Percentiles rank a stretch among this genome's conserved stretches.
Evolutionary conservation across 2,329 filamentous ascomycete genomes (phyloP).

Genomic region (Knufia petricola): DNA sequence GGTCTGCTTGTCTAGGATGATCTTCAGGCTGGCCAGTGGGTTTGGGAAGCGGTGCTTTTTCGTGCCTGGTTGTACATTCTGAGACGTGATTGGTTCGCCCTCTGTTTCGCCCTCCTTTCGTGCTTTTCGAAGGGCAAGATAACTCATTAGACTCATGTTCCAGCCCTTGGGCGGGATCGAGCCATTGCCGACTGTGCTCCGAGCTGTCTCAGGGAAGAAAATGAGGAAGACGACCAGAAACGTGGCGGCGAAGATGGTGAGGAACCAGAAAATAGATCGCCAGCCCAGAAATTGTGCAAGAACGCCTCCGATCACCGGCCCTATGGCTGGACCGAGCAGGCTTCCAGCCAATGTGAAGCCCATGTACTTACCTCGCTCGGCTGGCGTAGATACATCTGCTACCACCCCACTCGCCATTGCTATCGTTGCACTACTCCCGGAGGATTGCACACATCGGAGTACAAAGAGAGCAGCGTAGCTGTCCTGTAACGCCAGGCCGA

Average conservation of each 20-base stretch:
- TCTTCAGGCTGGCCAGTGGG: conserved; percentile 29
- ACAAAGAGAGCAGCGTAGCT: conserved; percentile 31
- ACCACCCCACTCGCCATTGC: conserved; percentile 33
- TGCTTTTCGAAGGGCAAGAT: conserved; percentile 20
- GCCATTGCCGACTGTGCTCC: conserved; percentile 31
- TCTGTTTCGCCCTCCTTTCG: conserved; percentile 3
- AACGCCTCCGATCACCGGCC: conserved; percentile 36
- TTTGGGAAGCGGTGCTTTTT: conserved; percentile 31
- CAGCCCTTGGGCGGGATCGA: conserved; percentile 30
- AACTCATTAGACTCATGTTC: conserved; percentile 28
- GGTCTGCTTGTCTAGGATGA: conserved; percentile 31
- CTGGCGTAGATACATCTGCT: conserved; percentile 30
- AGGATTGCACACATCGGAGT: conserved; percentile 30
- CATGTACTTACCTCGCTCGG: conserved; percentile 34
- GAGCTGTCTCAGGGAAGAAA: conserved; percentile 31
- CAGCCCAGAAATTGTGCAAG: conserved; percentile 41
- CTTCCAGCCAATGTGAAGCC: conserved; percentile 29
- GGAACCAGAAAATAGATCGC: conserved; percentile 47
- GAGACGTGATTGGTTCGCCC: not conserved
- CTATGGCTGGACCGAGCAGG: conserved; percentile 36
- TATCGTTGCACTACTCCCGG: conserved; percentile 31
- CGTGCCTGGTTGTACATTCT: conserved; percentile 4
- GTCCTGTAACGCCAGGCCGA: conserved; percentile 33
- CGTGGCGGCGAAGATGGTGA: conserved; percentile 38
- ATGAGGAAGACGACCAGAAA: conserved; percentile 24